These are phyloP conservation scores for Biscogniauxia sp. DNA, from an alignment of 2,329 filamentous ascomycete species.

Conservation along the genomic window DNA sequence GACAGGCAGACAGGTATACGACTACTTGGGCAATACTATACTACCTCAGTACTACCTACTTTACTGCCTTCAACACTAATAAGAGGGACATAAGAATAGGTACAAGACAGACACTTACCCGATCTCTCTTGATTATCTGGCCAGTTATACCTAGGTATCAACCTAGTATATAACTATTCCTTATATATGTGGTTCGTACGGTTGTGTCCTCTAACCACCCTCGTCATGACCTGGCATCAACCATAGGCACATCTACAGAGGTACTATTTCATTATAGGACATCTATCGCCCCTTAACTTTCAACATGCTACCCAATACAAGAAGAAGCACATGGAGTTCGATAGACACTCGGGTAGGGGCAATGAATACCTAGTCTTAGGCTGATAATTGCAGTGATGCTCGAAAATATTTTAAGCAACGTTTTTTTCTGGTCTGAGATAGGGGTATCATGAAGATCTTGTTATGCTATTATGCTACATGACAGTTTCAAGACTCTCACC, in stretches of 20 bases:
- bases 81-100: no score
- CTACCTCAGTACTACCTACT: no score
- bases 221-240: neutral
- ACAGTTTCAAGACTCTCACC: constrained; percentile 1
- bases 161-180: neutral
- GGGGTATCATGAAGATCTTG: constrained; percentile 1
- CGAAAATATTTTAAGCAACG: neutral
- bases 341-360: no score
- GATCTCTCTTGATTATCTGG: neutral
- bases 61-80: no score
- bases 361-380: no score
- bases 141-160: neutral
- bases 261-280: no score
- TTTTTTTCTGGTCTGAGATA: neutral
- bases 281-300: neutral
- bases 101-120: no score
- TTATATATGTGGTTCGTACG: neutral
- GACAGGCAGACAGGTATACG: no score
- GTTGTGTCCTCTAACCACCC: neutral
- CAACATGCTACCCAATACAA: neutral
- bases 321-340: neutral
- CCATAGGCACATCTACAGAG: neutral
- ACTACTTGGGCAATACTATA: no score
- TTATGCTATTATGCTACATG: neutral
- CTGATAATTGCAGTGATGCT: neutral